Evolutionary conservation across 306 rosid species (phyloP), one percentile per base, ranked within the genome.

Genomic region (Canavalia gladiata): DNA sequence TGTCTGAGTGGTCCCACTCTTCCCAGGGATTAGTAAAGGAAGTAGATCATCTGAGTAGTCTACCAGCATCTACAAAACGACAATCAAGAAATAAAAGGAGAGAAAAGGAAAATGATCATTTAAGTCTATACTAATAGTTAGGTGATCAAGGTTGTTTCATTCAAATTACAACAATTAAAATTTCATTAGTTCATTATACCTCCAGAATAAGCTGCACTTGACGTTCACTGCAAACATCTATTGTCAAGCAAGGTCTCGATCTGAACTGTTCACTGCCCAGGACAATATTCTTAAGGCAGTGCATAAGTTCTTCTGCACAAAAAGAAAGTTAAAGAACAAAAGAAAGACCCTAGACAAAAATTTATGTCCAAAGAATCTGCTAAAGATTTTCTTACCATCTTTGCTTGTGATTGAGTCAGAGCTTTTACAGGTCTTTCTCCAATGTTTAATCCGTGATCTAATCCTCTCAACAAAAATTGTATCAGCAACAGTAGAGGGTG

Each of bases 181-280:
- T 59, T 77, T 47, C 45, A 68, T 66, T 52, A 54, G 72, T 71
- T 45, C 78, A 47, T 47, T 67, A 49, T 84, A 95, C 97, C 99
- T 91, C 91, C 81, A 90, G 67, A 73, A 88, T 84, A 68, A 95
- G 94, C 76, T 87, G 89, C 86, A 83, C 89, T 84, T 95, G 99
- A 57, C 85, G 91, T 65, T 91, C 93, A 35, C 93, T 93, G 86
- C 94, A 95, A 84, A 93, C 93, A 87, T 95, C 97, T 75, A 95
- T 66, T 64, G 82, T 83, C 84, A 93, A 79, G 83, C 89, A 88
- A 46, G 92, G 95, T 80, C 97, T 92, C 79, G 92, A 77, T 79
- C 90, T 88, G 59, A 90, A 87, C 70, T 59, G 80, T 77, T 91
- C 97, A 54, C 51, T 74, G 10, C 92, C 91, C 80, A 77, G 29